Evolutionary conservation across 352 stramenopile genomes (phyloP), one percentile per base, ranked within the genome.

Genomic region (Phytophthora tubulina): DNA sequence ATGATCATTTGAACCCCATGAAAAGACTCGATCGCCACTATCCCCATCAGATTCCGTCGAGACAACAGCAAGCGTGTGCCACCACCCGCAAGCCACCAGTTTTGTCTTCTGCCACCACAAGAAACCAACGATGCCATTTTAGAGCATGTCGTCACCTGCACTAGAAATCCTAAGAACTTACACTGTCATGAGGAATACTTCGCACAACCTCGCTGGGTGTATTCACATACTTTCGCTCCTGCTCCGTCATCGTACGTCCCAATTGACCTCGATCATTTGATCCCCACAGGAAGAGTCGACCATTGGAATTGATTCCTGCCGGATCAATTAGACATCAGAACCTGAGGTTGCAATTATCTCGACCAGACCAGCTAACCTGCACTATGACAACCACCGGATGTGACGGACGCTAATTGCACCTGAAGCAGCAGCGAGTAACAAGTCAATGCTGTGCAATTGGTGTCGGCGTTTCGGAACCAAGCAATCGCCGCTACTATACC

Each of bases 11-110:
- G 81, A 77, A 30, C 89, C 89, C 81, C 86, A 96, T 0, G 83
- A 89, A 33, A 78, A 71, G 6, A 89, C 60, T 7, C 55, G 56
- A 54, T 86, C 63, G 10, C 10, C 31, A 31, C 36, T 27, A 9
- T n/a, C 8, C 13, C 73, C 54, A 32, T 70, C 38, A 4, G 15
- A 55, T 30, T 73, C 48, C 4, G 58, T 36, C 13, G 30, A 56
- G 17, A 80, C 63, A 32, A 87, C 75, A 5, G 67, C 81, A n/a
- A 96, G 27, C 3, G 87, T 93, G 59, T 81, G 78, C 67, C 78
- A 89, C 89, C 89, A 96, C 1, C 89, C 89, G 46, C 87, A 96
- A n/a, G 73, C 82, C 15, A 90, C 80, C 4, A 84, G 51, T 35
- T 67, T 76, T 7, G 65, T 64, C 62, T 32, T 71, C 84, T 84